These are phyloP conservation scores for Chloris gayana DNA, from an alignment of 176 grass and related monocot species.

Conservation along the genomic window DNA sequence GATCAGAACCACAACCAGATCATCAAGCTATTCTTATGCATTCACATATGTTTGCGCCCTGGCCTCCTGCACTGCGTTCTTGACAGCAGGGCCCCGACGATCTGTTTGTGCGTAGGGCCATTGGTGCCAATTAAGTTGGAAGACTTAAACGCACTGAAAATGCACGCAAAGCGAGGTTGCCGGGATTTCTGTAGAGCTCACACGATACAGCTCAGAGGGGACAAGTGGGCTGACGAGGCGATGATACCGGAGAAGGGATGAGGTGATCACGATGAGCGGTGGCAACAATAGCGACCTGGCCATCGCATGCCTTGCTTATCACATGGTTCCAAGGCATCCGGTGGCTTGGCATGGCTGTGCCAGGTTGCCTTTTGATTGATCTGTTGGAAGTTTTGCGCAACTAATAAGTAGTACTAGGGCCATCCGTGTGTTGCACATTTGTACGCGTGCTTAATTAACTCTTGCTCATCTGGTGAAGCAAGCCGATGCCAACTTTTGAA, in stretches of 20 bases:
- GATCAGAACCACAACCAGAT: neutral
- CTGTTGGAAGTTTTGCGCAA: neutral
- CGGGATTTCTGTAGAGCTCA: too few species aligned
- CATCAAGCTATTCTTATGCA: neutral
- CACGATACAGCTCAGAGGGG: too few species aligned
- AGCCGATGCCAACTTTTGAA: neutral
- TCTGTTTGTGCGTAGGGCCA: too few species aligned
- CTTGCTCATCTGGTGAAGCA: too few species aligned
- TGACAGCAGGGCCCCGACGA: too few species aligned
- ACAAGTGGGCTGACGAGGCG: too few species aligned
- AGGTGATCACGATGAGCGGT: neutral
- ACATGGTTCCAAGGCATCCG: neutral
- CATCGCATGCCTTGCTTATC: neutral
- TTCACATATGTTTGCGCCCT: neutral
- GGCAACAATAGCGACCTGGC: neutral
- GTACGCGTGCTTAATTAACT: too few species aligned
- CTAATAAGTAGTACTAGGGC: too few species aligned
- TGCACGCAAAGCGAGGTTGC: too few species aligned
- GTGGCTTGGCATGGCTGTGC: neutral
- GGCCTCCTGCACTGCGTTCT: neutral
- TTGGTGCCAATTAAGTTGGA: too few species aligned
- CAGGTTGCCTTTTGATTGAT: neutral
- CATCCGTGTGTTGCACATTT: too few species aligned
- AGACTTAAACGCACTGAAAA: too few species aligned
- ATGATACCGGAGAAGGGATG: neutral